Conservation (phyloP, 2,329 filamentous ascomycete species). For the Fusarium citri region DNA sequence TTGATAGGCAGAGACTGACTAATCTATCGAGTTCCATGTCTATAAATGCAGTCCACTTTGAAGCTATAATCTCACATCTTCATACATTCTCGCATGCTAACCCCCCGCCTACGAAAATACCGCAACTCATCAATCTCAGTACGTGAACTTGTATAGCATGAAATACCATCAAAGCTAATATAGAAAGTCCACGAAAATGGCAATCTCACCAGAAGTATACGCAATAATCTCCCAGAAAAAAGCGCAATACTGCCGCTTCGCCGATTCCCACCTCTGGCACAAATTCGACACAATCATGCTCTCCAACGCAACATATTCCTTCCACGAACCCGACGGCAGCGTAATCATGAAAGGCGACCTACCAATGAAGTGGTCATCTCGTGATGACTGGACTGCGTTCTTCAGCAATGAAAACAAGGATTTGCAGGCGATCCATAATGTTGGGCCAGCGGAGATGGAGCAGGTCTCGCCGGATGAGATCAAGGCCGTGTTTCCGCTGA, state of each 20-base stretch:
- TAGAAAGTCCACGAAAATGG: not conserved
- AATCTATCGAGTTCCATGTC: accelerated
- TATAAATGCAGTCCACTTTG: not conserved
- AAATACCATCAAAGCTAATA: too few relatives aligned
- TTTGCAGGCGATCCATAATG: conserved; percentile 19
- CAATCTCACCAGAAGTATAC: not conserved
- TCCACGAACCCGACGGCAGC: not conserved
- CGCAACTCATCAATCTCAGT: too few relatives aligned
- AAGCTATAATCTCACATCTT: not conserved
- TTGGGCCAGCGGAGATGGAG: conserved; percentile 24
- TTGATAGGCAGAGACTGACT: not conserved
- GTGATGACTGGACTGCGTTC: not conserved
- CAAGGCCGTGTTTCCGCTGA: conserved; percentile 11
- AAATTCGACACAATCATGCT: conserved; percentile 23
- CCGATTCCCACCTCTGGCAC: conserved; percentile 27
- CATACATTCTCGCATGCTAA: accelerated
- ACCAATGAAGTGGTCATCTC: not conserved
- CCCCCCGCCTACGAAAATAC: not conserved
- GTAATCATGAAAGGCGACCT: not conserved
- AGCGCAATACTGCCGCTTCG: conserved; percentile 26
- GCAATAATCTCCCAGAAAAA: conserved; percentile 30
- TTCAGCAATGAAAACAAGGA: conserved; percentile 17
- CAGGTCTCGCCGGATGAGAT: conserved; percentile 2
- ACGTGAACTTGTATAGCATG: too few relatives aligned
- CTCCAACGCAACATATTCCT: conserved; percentile 1